Base-by-base conservation (phyloP, 2,329 filamentous ascomycete species). In the Thermoascus crustaceus region DNA sequence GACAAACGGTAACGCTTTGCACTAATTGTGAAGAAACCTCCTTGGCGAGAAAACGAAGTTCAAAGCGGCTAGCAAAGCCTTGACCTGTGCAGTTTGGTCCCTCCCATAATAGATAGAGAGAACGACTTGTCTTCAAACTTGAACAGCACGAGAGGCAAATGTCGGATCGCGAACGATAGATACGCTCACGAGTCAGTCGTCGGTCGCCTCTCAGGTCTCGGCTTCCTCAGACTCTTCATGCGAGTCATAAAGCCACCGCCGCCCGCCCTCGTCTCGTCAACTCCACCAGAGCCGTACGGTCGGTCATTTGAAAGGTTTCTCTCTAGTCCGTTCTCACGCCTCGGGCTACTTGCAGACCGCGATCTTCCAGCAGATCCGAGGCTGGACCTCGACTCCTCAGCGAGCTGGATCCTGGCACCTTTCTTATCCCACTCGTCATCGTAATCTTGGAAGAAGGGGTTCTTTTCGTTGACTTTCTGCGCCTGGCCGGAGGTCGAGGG, bases 371-470 rank as follows among this genome's bases (percentile, higher is more conserved):
- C 30, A 16, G 34, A 30, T 36, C 40, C 49, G 17, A 37, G 26
- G 24, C 43, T 40, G 4, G 49, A 36, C 9, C 51, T 54, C 20
- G 67, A 55, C 42, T 68, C 64, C 45, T 75, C 70, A 14, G 66
- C 65, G 41, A 67, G 63, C 36, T 60, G 69, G 50, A 82, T 76
- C 35, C 68, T 67, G 20, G 72, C 68, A 13, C 74, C 73, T 57
- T 82, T 82, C 54, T 64, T 76, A 32, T 80, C 76, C 50, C 78
- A 80, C 8, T 75, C 76, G 32, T 71, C 67, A 45, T 81, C 76
- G 47, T 83, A 94, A 44, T 95, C 86, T 34, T 77, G 73, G 58
- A 87, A 88, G 67, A 93, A 94, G 0, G 86, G 85, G 57, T 89
- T 93, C 40, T 67, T 67, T 40, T 78, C 75, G 43, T 68, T 61